Evolutionary conservation across 495 filamentous ascomycete genomes (phyloP), one percentile per base, ranked within the genome.

Genomic region (Clohesyomyces aquaticus): DNA sequence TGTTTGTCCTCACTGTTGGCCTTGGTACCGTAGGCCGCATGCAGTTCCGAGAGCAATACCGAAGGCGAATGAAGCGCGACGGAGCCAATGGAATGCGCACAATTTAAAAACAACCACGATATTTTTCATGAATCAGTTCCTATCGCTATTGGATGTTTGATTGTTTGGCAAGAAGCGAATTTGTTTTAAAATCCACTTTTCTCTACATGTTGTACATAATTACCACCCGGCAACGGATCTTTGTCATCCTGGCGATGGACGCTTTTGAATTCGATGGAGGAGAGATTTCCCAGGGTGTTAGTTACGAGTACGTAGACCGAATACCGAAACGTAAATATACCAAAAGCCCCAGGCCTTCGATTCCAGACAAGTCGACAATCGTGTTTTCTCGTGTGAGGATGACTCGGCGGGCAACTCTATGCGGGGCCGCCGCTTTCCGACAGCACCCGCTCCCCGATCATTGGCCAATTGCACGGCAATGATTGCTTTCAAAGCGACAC

Each of bases 21-120:
- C 83, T 77, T 42, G 89, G 89, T 42, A 88, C 84, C 0, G 72
- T 86, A 38, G 81, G 80, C 57, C 78, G 88, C 41, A 84, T 87
- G 52, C 81, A 82, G 72, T 89, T 86, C 71, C 68, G 86, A 32
- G 83, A 88, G 22, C 75, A 81, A 51, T 90, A 87, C 68, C 72
- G 83, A 59, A 76, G 80, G 55, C 74, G 84, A 41, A 74, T 84
- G 53, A 77, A 72, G 68, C 50, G 53, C 50, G 63, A 67, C 56
- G 19, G 61, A 3, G 51, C 59, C 2, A 38, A 12, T 6, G 53
- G 50, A 11, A 49, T 68, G 51, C 32, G 43, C 41, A 67, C 59
- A 8, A 69, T 72, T 3, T 72, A 67, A 59, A 11, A 25, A 14
- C 6, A 23, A 9, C 29, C 47, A 21, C 19, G n/a, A 18, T 2